Evolutionary conservation across 352 stramenopile species (phyloP), one percentile per base, ranked within the genome.

Genomic region (Phytophthora hibernalis): DNA sequence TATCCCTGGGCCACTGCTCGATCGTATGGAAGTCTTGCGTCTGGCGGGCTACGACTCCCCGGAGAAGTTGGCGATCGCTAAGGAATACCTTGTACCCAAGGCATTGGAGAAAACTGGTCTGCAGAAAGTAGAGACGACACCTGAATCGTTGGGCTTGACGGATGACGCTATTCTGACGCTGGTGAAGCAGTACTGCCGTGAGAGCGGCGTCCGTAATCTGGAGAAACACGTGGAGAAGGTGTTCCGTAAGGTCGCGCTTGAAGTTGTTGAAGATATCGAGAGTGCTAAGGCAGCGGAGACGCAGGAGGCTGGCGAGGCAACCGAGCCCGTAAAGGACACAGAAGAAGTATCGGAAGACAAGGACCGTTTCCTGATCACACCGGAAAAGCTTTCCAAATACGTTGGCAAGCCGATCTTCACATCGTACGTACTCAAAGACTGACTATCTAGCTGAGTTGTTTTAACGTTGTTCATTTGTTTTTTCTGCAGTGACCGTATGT

Each of bases 221-320:
- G 89, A 98, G 68, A 99, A 99, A 76, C 92, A 99, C 61, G 97
- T 99, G 33, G 97, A 99, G 64, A 98, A 98, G 67, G 98, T 99
- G 30, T 99, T 98, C 74, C 83, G 98, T 54, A 99, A 99, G 70
- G 80, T 99, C 35, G 97, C 97, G 0, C 84, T 99, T 16, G 91
- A 99, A 65, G 82, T 99, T 48, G 97, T 99, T n/a, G 84, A 97
- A 57, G 84, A 91, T 33, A 75, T 92, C 16, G 87, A 92, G 44
- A 77, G 65, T 20, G 66, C 73, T 2, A 69, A 75, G 43, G 54
- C 49, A 12, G 61, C 42, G 28, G 59, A 54, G 24, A 48, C 16
- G 2, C 74, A 83, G 35, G 82, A 91, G 54, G 67, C 86, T 66
- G 67, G 70, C 13, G 69, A 82, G 68, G 38, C 85, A 5, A 75